Evolutionary conservation across 2,329 filamentous ascomycete genomes (phyloP).

Genomic region (Sclerotinia nivalis): DNA sequence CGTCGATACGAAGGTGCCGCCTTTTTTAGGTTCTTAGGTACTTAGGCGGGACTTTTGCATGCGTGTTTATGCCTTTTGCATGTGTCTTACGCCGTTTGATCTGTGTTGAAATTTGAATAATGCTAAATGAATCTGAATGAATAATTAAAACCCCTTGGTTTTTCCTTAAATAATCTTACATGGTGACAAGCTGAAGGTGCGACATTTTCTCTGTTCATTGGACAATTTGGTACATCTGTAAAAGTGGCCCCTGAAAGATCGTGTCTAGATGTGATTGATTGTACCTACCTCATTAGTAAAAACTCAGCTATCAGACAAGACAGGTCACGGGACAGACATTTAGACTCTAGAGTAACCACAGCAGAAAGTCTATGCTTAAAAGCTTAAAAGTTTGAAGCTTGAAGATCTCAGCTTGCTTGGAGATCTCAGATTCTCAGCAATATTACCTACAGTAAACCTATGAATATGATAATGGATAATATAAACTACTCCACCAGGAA

Average conservation of each 20-base stretch:
- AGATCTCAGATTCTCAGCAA: too few relatives aligned
- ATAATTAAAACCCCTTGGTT: not conserved
- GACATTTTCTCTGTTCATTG: slow-evolving; percentile 14
- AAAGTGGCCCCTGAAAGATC: slow-evolving; percentile 15
- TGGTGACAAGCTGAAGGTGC: not conserved
- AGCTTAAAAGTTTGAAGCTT: too few relatives aligned
- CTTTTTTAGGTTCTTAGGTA: slow-evolving; percentile 2
- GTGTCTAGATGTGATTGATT: slow-evolving; percentile 17
- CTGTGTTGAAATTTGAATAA: too few relatives aligned
- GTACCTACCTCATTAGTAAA: not conserved
- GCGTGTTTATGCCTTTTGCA: not conserved
- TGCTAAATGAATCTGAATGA: not conserved
- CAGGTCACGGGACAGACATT: not conserved
- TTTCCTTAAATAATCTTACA: not conserved
- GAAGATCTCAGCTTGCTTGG: too few relatives aligned
- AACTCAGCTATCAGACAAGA: not conserved
- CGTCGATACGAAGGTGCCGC: slow-evolving; percentile 2
- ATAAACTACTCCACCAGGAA: too few relatives aligned
- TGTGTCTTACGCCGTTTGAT: not conserved
- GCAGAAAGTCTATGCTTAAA: too few relatives aligned
- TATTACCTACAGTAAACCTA: too few relatives aligned
- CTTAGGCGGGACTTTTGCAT: not conserved
- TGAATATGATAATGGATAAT: too few relatives aligned
- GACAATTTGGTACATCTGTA: not conserved
- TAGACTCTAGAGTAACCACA: too few relatives aligned